Evolutionary conservation across 768 basidiomycete species (phyloP), one percentile per base, ranked within the genome.

Genomic region (Cubamyces lactineus): DNA sequence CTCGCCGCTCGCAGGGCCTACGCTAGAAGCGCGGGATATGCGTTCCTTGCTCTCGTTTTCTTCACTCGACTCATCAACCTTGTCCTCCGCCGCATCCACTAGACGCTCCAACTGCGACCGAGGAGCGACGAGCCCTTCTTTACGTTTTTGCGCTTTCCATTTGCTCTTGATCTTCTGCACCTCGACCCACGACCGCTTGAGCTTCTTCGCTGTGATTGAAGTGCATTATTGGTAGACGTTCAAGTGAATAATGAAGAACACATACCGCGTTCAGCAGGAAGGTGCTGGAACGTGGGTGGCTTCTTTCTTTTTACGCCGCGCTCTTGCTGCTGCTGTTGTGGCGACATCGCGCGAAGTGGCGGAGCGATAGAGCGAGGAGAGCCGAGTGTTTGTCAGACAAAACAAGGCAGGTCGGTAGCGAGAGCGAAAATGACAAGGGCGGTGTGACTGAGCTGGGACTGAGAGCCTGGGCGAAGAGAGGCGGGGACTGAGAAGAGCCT

Each of bases 171-270:
- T 83, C 76, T 92, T 93, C 61, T 82, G 82, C 62, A 82, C 86
- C 58, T 89, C 81, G 11, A 96, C 82, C 86, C 94, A 95, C 60
- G 84, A 81, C 71, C 84, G 82, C 75, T 94, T 96, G 60, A 96
- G 78, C 67, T 86, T 87, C 73, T 84, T 90, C 19, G 94, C 94
- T 94, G 66, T 12, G 64, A 24, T 51, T 45, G 43, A 40, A 19
- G 46, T 47, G 40, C 42, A 40, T 56, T 21, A 52, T 50, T 48
- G 41, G 19, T 54, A n/a, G n/a, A n/a, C 46, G 59, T 46, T 15
- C 8, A 9, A 38, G 19, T 12, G 6, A 41, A 13, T 46, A 40
- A 11, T n/a, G 42, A 39, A 51, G 41, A 51, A 63, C 19, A 64
- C 76, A 53, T 67, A 89, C 91, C 91, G 77, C 86, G 80, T 55